Evolutionary conservation across 2,329 filamentous ascomycete genomes (phyloP), one percentile per base, ranked within the genome.

Genomic region (Aspergillus brunneoviolaceus): DNA sequence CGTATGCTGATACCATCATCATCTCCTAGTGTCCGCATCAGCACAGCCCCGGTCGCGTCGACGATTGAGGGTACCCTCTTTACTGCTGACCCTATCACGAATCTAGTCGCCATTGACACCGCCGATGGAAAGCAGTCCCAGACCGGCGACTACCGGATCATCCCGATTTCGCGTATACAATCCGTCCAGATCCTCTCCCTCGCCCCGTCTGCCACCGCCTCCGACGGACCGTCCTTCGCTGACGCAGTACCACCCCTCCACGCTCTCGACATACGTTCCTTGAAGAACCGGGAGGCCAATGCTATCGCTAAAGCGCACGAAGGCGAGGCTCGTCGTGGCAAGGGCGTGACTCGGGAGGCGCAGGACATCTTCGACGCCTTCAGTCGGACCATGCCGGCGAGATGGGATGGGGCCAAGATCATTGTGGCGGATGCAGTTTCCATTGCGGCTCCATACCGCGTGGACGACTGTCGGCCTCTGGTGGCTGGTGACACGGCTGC

Each of bases 291-390:
- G 19, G 85, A 87, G 70, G 80, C 82, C 29, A 80, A 79, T 59
- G 83, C 84, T 10, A 77, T 89, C 31, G 75, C 79, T 11, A 80
- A 84, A 65, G 75, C 85, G 65, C 84, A 86, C 69, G 82, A 86
- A 62, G 77, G 80, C 62, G 85, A 87, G 64, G 78, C 80, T n/a
- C 80, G 82, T 57, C 79, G 81, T 60, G 85, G 85, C 57, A 86
- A 85, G 72, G 85, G 85, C 10, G 86, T 88, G 7, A 84, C 79
- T 42, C 80, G 77, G 42, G 85, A 87, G 63, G 86, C 82, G 27
- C 86, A 89, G 73, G 85, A 86, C 57, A 76, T 89, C 16, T 89
- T 86, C 66, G 85, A 88, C 75, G 80, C 82, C 11, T 80, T 89
- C 57, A 82, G 80, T 62, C 81, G 84, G 66, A 85, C 84, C 72